Evolutionary conservation across 140 eudicot species (phyloP).

Genomic region (Anethum foeniculum): DNA sequence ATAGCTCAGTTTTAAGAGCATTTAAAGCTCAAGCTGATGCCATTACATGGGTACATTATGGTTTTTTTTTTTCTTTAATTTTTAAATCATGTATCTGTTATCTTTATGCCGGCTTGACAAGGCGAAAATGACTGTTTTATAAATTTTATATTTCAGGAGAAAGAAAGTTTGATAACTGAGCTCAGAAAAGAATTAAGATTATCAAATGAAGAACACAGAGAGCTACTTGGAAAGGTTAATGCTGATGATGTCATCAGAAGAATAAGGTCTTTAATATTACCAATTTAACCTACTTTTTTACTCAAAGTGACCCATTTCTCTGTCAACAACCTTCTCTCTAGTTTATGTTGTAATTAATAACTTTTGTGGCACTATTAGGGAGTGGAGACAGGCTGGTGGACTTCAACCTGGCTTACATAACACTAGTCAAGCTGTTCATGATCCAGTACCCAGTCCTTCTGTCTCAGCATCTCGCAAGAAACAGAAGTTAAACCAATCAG

Average conservation of each 20-base stretch:
- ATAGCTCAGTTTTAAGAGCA: slow-evolving; percentile 78
- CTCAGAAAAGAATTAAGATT: slow-evolving; percentile 84
- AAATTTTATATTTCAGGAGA: slow-evolving; percentile 55
- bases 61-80: slow-evolving; percentile 7
- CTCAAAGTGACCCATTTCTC: not conserved
- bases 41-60: slow-evolving; percentile 67
- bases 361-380: slow-evolving; percentile 44
- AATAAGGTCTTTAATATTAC: slow-evolving; percentile 48
- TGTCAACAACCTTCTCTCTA: not conserved
- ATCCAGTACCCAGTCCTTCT: slow-evolving; percentile 73
- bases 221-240: slow-evolving; percentile 69
- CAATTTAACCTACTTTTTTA: slow-evolving; percentile 9
- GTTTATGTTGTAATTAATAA: slow-evolving; percentile 5
- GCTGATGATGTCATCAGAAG: slow-evolving; percentile 68
- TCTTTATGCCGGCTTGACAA: slow-evolving; percentile 12
- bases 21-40: slow-evolving; percentile 96
- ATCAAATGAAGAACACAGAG: slow-evolving; percentile 93
- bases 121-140: slow-evolving; percentile 22
- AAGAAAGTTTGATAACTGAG: slow-evolving; percentile 83
- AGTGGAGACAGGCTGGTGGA: slow-evolving; percentile 80
- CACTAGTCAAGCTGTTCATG: slow-evolving; percentile 58
- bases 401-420: slow-evolving; percentile 51
- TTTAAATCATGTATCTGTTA: slow-evolving; percentile 16
- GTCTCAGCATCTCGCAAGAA: slow-evolving; percentile 84
- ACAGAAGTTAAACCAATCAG: slow-evolving; percentile 51